Base-by-base conservation (phyloP, 1,284 basidiomycete species). In the Wallemia mellicola region DNA sequence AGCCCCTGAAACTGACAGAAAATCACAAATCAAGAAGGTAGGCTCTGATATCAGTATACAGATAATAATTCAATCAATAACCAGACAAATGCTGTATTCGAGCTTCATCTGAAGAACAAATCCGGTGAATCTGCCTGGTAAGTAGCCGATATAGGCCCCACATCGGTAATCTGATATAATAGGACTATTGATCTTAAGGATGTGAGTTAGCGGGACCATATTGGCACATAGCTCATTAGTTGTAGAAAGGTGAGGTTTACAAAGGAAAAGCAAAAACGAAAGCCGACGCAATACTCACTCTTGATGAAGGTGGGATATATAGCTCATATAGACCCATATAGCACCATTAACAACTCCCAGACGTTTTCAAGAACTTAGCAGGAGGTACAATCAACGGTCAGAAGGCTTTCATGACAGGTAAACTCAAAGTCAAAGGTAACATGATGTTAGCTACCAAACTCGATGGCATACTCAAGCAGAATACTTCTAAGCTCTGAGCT, bases 391-490 rank as follows among this genome's bases (percentile, higher is more conserved):
- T 73, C 60, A 73, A 86, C 65, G 87, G 85, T 9, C 89, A 94
- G 70, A 89, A 87, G 70, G 86, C 86, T 24, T 91, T 88, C 74
- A 86, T 91, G 83, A 85, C 83, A 17, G 87, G 88, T 24, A 84
- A 85, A 68, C 76, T 92, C 61, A 74, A 74, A 65, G 73, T 68
- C 61, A 63, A 68, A 62, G 64, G 63, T 38, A 66, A 67, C 60
- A 62, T 63, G 26, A 60, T 60, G 60, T 26, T 48, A 5, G 38
- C 38, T 15, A 48, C 38, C 38, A 48, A 48, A n/a, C 38, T 48
- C 22, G 38, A 48, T n/a, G 38, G 38, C 19, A 48, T 48, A 11
- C n/a, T 48, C 5, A 48, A 48, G 38, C 38, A 48, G 22, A 48
- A 48, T 22, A 17, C 38, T n/a, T 48, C 38, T 5, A 48, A 48